Conservation (phyloP, 2,329 filamentous ascomycete genomes). For the Chrysoporthe puriensis region DNA sequence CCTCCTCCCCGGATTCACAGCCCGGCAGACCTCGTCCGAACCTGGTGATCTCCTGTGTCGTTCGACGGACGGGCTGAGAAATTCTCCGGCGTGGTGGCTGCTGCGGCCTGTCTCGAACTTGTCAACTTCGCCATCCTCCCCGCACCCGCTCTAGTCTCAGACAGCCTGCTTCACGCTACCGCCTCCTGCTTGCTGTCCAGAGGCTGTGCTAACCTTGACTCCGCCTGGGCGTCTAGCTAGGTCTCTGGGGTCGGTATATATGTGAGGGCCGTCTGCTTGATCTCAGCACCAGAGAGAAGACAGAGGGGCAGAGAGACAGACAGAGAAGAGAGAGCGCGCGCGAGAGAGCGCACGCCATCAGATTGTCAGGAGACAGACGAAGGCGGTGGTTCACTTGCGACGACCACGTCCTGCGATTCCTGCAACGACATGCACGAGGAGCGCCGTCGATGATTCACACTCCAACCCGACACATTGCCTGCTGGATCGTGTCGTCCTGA, state of each 20-base stretch:
- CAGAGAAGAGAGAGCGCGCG: too few species aligned
- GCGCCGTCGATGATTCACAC: slow-evolving; percentile 5
- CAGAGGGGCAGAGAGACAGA: too few species aligned
- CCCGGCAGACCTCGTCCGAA: slow-evolving; percentile 22
- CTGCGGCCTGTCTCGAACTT: slow-evolving; percentile 4
- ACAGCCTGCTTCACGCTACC: slow-evolving; percentile 17
- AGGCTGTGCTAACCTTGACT: slow-evolving; percentile 13
- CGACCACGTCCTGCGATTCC: not conserved
- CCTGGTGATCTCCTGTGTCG: slow-evolving; percentile 8
- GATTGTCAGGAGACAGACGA: not conserved
- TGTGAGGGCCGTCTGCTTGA: slow-evolving; percentile 1
- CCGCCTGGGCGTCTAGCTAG: slow-evolving; percentile 1
- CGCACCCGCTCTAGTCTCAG: slow-evolving; percentile 18
- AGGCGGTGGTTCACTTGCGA: not conserved
- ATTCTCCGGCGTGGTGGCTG: not conserved
- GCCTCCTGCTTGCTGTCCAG: not conserved
- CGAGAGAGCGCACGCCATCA: too few species aligned
- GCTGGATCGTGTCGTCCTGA: not conserved
- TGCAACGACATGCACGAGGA: slow-evolving; percentile 9
- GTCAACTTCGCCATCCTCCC: slow-evolving; percentile 6
- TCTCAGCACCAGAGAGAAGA: not conserved
- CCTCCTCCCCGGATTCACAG: slow-evolving; percentile 3
- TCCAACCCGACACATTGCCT: not conserved
- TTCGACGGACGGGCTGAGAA: slow-evolving; percentile 2
- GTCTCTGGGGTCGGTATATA: slow-evolving; percentile 6